A percentile compares a stretch with the other conserved stretches of the same genome.
These are phyloP conservation scores for Scopulariopsis brevicaulis DNA, from an alignment of 2,329 filamentous ascomycete species.

Conservation along the genomic window DNA sequence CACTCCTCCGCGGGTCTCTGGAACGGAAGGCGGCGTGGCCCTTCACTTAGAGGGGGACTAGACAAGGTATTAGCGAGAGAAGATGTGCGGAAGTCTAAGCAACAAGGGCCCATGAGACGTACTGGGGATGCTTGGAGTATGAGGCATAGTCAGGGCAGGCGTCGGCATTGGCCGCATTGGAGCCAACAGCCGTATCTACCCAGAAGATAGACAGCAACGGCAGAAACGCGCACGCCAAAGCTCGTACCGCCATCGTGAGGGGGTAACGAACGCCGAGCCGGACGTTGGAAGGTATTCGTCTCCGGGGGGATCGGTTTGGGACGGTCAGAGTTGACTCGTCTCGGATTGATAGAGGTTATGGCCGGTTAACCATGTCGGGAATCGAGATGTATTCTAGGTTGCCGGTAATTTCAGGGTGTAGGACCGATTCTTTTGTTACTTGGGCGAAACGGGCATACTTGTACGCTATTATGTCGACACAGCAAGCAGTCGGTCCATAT, in stretches of 20 bases:
- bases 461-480: too few relatives aligned
- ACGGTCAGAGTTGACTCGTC: neutral
- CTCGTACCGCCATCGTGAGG: neutral
- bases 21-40: constrained; percentile 69
- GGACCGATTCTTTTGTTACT: neutral
- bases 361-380: neutral
- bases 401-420: neutral
- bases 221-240: neutral
- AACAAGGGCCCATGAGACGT: neutral
- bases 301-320: neutral
- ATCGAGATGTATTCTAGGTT: neutral
- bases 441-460: too few relatives aligned
- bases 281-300: neutral
- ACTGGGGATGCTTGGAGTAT: constrained; percentile 28
- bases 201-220: neutral
- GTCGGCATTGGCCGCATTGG: constrained; percentile 7
- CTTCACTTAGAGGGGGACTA: constrained; percentile 69
- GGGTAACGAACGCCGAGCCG: neutral
- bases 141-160: constrained; percentile 26
- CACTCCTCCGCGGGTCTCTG: constrained; percentile 74
- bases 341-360: neutral
- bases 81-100: neutral
- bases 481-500: neutral
- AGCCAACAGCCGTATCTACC: constrained; percentile 2
- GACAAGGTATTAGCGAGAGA: constrained; percentile 3